phyloP scores from a whole-genome alignment of 345 rosid genomes.

The Bretschneidera sinensis region DNA sequence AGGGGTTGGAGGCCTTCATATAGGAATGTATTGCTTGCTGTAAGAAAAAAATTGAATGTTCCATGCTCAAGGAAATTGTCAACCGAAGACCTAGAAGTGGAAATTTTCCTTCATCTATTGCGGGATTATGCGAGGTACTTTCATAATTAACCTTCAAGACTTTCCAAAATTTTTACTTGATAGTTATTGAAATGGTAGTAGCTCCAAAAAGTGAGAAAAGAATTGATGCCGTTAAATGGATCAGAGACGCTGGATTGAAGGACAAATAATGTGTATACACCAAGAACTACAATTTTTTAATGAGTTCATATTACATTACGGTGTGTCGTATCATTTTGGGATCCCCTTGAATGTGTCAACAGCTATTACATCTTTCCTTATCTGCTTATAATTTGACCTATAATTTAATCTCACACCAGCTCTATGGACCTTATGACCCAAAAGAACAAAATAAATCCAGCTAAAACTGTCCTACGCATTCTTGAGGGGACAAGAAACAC shows the following conservation, averaged over 20 bases:
- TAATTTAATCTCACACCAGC: no score
- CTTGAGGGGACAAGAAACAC: no score
- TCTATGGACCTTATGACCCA: no score
- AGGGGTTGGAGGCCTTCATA: slow-evolving; percentile 97
- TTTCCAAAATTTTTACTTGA: not conserved
- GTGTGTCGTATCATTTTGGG: no score
- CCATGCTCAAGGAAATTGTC: slow-evolving; percentile 81
- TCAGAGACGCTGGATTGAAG: not conserved
- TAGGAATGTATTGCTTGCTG: slow-evolving; percentile 68
- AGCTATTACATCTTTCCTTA: no score
- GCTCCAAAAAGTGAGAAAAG: not conserved
- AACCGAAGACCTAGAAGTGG: slow-evolving; percentile 79
- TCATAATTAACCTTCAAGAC: not conserved
- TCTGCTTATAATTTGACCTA: no score
- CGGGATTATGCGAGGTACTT: slow-evolving; percentile 58
- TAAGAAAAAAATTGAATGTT: slow-evolving; percentile 56
- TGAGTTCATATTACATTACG: no score
- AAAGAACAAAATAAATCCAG: no score
- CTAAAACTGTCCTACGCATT: no score
- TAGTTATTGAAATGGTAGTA: not conserved
- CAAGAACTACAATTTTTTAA: no score
- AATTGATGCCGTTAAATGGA: not conserved
- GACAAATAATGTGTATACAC: not conserved
- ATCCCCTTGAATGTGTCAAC: no score
- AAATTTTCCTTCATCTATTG: slow-evolving; percentile 77